These are phyloP conservation scores for Brassica rapa DNA, from an alignment of 345 rosid species.

Conservation along the genomic window DNA sequence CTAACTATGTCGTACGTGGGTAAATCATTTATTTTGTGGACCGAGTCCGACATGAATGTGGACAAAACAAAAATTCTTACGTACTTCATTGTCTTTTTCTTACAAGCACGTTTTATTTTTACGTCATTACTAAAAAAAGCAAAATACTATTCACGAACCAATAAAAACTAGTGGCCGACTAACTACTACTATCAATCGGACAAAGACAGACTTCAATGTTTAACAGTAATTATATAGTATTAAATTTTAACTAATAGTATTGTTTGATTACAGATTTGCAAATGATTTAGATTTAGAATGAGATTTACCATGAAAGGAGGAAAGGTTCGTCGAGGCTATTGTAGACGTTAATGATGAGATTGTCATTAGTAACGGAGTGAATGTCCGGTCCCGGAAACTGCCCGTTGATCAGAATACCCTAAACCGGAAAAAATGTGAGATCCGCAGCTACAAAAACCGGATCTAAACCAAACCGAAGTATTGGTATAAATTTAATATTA, in stretches of 20 bases:
- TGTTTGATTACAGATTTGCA: neutral
- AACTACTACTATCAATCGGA: neutral
- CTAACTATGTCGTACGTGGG: neutral
- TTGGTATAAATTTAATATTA: neutral
- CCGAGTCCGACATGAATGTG: neutral
- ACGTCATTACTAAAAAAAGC: neutral
- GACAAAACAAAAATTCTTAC: neutral
- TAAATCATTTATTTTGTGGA: neutral
- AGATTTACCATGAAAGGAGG: constrained; percentile 40
- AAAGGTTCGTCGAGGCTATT: constrained; percentile 69
- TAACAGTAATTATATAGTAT: neutral
- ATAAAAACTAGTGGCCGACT: neutral
- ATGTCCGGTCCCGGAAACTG: constrained; percentile 76
- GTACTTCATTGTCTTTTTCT: neutral
- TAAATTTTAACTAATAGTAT: neutral
- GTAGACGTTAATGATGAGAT: constrained; percentile 66
- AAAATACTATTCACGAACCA: neutral
- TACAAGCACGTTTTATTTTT: neutral
- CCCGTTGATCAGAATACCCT: constrained; percentile 39
- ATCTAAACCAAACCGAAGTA: neutral
- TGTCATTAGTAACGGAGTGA: constrained; percentile 64
- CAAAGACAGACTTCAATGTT: neutral
- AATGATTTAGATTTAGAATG: neutral
- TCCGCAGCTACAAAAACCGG: neutral
- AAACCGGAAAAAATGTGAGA: neutral